Base-by-base conservation (phyloP, 306 rosid species). In the Acmispon strigosus region DNA sequence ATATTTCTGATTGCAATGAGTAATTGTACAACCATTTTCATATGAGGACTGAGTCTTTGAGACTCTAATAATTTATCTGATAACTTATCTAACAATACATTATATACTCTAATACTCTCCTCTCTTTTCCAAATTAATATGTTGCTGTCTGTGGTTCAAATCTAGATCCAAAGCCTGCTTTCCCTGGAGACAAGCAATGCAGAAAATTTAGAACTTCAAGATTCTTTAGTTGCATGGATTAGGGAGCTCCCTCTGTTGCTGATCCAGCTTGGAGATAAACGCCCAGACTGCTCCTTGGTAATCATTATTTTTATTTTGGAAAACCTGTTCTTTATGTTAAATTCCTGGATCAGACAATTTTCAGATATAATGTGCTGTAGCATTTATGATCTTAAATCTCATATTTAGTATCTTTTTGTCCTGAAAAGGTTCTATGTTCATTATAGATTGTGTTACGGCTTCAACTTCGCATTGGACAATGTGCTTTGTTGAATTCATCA, bases 171-270 rank as follows among this genome's bases (percentile, higher is more conserved):
- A 76, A 80, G 48, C 59, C 62, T 68, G 84, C 74, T 72, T 37
- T 83, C 65, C 73, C 64, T 34, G 14, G 88, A 84, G 69, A 19
- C 91, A 52, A 73, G 77, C 64, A 71, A 50, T 84, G 84, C 82
- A 7, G 85, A 86, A 72, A 57, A 75, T 80, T 36, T 82, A 57
- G 77, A 84, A 53, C 65, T 85, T 82, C 84, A 86, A 74, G 67
- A 56, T 39, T 70, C 67, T 83, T 79, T 83, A 36, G 83, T 69
- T 70, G 72, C 83, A 39, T 89, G 98, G 99, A 87, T 87, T 51
- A 70, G 79, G 70, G 91, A 91, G 77, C 85, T 94, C 60, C 91
- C 99, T 14, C 13, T 54, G 66, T 81, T 91, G 86, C 83, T 94
- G 67, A 84, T 86, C 72, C 83, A 74, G 61, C 86, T 94, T 18